Base-by-base conservation (phyloP, 2,329 filamentous ascomycete species). In the Atkinsonella texensis region DNA sequence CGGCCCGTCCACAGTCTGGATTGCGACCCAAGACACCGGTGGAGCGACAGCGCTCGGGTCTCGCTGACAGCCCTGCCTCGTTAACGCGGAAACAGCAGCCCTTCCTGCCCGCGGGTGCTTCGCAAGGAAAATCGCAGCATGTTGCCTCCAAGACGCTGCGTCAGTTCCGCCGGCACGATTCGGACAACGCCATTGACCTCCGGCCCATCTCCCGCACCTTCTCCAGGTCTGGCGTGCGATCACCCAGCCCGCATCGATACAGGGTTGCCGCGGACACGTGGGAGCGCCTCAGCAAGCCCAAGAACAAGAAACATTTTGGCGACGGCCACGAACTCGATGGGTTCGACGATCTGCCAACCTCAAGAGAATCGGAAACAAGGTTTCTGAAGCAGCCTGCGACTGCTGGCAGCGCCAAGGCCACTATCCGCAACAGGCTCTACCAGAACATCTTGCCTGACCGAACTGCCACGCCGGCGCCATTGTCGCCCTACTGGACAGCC, bases 341-440 rank as follows among this genome's bases (percentile, higher is more conserved):
- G 2, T 97, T 98, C 64, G 93, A 98, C 64, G 93, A 98, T 67
- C 72, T 98, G 52, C 91, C 91, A 1, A 97, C 90, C 0, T 96
- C 90, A 15, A 81, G 78, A 12, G 81, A 85, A 54, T 78, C 81
- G 13, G 93, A 98, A 68, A 89, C 83, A 55, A 86, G 81, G 60
- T 98, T 81, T 62, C 75, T 89, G 55, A 94, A 90, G 66, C 82
- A 86, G 59, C 90, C 93, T 3, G 73, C 17, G 15, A 39, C 84
- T 40, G 81, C 79, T 46, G 77, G 79, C 50, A 83, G 84, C 44
- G 80, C 85, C 28, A 89, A 84, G 66, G 77, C 80, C 38, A 70
- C 73, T 41, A 62, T 80, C 35, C 74, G 80, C 51, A 80, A 74
- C 61, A 81, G 75, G 60, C 62, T 78, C 9, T 74, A 76, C 54